A percentile compares a stretch with the other conserved stretches of the same genome.
Conservation (phyloP, 1,139 yeast genomes). For the Yamadazyma spencermartinsiae region DNA sequence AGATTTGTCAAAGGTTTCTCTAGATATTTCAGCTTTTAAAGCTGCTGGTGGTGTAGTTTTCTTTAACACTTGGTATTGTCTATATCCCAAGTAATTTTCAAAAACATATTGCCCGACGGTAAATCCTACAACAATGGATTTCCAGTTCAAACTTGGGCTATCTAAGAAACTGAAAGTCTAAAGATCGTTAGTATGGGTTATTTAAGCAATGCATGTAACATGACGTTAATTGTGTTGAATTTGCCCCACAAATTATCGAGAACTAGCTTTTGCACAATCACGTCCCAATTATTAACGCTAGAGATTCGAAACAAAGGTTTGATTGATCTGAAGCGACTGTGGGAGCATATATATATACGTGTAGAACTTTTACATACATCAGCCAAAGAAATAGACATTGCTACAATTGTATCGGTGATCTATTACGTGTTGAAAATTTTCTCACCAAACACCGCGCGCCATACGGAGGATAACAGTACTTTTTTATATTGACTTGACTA, state of each 20-base stretch:
- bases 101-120: conserved; percentile 74
- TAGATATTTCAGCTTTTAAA: conserved; percentile 62
- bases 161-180: conserved; percentile 34
- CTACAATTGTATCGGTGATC: not conserved
- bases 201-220: too few species aligned
- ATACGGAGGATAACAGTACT: conserved; percentile 7
- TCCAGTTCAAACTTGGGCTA: conserved; percentile 72
- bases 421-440: not conserved
- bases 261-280: not conserved
- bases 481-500: conserved; percentile 14
- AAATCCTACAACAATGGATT: conserved; percentile 68
- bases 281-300: too few species aligned
- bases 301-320: too few species aligned
- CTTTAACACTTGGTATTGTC: conserved; percentile 73
- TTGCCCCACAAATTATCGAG: not conserved
- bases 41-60: conserved; percentile 60
- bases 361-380: conserved; percentile 15
- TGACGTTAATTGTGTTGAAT: too few species aligned
- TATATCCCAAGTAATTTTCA: conserved; percentile 68
- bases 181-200: conserved; percentile 16
- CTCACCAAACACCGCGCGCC: not conserved
- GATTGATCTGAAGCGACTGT: too few species aligned
- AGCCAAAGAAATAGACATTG: conserved; percentile 16
- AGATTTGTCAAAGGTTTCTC: conserved; percentile 74
- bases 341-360: too few species aligned